A percentile compares a stretch with the other conserved stretches of the same genome.
Evolutionary conservation across 192 early-diverging fungal species (phyloP).

Genomic region (Neocallimastix lanati): DNA sequence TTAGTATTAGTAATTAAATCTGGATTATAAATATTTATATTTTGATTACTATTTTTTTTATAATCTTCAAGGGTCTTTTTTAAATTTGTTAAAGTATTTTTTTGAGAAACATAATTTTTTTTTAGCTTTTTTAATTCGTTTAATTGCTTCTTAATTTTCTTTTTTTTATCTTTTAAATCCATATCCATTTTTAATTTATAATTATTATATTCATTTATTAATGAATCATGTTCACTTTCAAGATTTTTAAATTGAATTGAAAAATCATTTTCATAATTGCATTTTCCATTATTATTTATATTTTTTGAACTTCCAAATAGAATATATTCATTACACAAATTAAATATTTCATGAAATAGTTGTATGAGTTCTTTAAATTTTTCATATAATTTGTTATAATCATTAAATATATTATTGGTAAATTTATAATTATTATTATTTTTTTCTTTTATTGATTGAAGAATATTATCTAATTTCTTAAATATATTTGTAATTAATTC

Average conservation of each 20-base stretch:
- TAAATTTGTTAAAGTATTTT: not conserved
- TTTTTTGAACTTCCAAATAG: not conserved
- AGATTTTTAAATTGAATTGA: not conserved
- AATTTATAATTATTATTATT: not conserved
- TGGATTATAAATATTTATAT: not conserved
- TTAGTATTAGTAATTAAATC: not conserved
- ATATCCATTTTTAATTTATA: not conserved
- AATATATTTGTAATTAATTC: not conserved
- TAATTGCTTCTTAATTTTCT: not conserved
- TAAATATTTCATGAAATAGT: not conserved
- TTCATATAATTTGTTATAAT: not conserved
- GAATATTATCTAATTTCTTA: not conserved
- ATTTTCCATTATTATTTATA: not conserved
- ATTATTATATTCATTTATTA: not conserved
- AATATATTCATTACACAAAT: not conserved
- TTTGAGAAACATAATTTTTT: not conserved
- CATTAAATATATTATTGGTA: not conserved
- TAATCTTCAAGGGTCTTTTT: not conserved
- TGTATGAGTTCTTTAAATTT: not conserved
- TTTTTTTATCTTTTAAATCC: not conserved
- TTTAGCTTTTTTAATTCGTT: not conserved
- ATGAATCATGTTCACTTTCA: not conserved
- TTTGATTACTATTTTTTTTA: not conserved
- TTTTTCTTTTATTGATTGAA: not conserved
- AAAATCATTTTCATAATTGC: not conserved